Base-by-base conservation (phyloP, 129 eudicot genomes). In the Chrysanthemum makinoi region DNA sequence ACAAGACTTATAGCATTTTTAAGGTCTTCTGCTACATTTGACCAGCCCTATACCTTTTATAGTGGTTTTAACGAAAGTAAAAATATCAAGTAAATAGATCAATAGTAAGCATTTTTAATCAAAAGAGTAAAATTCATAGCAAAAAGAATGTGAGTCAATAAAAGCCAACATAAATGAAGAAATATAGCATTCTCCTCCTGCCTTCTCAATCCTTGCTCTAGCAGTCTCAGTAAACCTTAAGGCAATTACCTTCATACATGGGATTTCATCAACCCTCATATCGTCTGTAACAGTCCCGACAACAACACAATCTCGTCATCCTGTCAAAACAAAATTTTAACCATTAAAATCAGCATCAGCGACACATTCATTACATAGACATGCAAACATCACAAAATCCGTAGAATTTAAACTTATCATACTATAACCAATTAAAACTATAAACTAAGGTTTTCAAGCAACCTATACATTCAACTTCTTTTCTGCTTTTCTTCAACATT, bases 201-300 rank as follows among this genome's bases (percentile, higher is more conserved):
- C 83, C 66, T 79, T 79, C 75, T 68, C 79, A 51, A 73, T 79
- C 52, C 83, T 79, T 17, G 83, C 83, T 50, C 83, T 66, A 4
- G 83, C 83, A 1, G 83, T 74, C 24, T 68, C 83, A 0, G 75
- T 74, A 28, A 79, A 79, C 59, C 83, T 79, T n/a, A 79, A 67
- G 30, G 82, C 79, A 72, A 79, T 79, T n/a, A 79, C 82, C 78
- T 72, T 72, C 14, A 72, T 2, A 22, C 78, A 79, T 4, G 82
- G 82, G 50, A 79, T 72, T 73, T 79, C 82, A 58, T 79, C 74
- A 56, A 79, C 82, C 74, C 82, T 73, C 14, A 79, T 79, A 66
- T 79, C 82, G 9, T 79, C 79, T 10, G 79, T 79, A 60, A 79
- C 79, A 2, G 83, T 73, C 18, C 83, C 83, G 5, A 79, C 83